Evolutionary conservation across 2,329 filamentous ascomycete species (phyloP).

Genomic region (Monosporascus cannonballus): DNA sequence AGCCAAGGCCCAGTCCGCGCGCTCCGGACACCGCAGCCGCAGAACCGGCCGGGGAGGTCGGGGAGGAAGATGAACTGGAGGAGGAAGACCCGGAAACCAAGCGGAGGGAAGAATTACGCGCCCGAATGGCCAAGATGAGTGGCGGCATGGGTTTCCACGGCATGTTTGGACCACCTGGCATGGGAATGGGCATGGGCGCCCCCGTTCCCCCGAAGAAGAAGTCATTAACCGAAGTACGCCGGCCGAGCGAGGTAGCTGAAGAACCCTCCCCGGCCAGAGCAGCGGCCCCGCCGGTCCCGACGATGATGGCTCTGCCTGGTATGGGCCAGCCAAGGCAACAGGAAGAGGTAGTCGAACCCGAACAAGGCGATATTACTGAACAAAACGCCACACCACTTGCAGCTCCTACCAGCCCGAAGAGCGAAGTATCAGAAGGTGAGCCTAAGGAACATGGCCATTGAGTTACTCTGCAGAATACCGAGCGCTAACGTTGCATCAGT

Average conservation of each 20-base stretch:
- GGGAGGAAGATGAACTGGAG: slow-evolving; percentile 64
- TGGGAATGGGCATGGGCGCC: slow-evolving; percentile 52
- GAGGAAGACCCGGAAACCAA: slow-evolving; percentile 83
- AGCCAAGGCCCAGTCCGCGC: slow-evolving; percentile 33
- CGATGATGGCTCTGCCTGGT: slow-evolving; percentile 63
- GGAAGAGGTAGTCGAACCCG: slow-evolving; percentile 39
- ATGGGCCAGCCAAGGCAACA: slow-evolving; percentile 54
- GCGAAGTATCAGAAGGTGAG: slow-evolving; percentile 20
- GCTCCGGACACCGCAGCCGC: slow-evolving; percentile 32
- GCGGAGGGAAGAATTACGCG: slow-evolving; percentile 80
- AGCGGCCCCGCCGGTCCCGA: slow-evolving; percentile 49
- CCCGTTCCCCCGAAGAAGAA: slow-evolving; percentile 48
- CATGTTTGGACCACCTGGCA: slow-evolving; percentile 74
- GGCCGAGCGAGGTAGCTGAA: slow-evolving; percentile 36
- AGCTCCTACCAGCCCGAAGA: slow-evolving; percentile 19
- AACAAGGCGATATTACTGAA: slow-evolving; percentile 36
- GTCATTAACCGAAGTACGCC: slow-evolving; percentile 33
- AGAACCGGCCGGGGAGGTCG: slow-evolving; percentile 40
- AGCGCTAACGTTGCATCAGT: slow-evolving; percentile 22
- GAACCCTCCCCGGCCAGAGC: slow-evolving; percentile 34
- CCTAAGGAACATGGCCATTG: slow-evolving; percentile 7
- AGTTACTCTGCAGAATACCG: slow-evolving; percentile 7
- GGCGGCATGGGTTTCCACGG: slow-evolving; percentile 85
- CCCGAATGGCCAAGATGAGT: slow-evolving; percentile 97
- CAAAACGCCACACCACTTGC: slow-evolving; percentile 25